These are phyloP conservation scores for Psilocybe sp. DNA, from an alignment of 768 basidiomycete species.

Conservation along the genomic window DNA sequence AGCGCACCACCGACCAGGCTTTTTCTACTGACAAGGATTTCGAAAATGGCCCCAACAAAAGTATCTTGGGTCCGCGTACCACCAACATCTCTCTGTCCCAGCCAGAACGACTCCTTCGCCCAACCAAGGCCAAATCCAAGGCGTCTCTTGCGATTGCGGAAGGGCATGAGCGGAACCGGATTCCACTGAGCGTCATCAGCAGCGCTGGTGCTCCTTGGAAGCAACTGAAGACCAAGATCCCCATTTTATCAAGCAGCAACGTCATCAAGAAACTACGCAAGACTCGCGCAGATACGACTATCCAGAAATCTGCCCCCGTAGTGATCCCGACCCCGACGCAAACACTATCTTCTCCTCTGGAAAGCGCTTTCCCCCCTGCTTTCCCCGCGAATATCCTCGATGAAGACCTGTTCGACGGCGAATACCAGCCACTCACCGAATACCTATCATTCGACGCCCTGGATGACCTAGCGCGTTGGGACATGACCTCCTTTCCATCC, in stretches of 20 bases:
- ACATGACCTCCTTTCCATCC: constrained; percentile 17
- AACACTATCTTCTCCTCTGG: neutral
- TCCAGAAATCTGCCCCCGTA: neutral
- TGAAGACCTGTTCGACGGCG: constrained; percentile 17
- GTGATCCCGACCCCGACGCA: too few species aligned
- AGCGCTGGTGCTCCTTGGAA: constrained; percentile 11
- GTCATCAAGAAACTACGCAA: neutral
- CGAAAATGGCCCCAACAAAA: constrained; percentile 10
- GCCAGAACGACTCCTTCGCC: constrained; percentile 2
- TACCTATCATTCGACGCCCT: constrained; percentile 17
- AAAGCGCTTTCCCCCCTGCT: constrained; percentile 2
- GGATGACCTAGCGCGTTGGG: constrained; percentile 24
- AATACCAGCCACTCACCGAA: constrained; percentile 13
- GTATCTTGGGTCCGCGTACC: constrained; percentile 11
- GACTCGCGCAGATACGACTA: neutral
- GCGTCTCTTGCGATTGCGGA: constrained; percentile 5
- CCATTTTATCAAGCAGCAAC: constrained; percentile 4
- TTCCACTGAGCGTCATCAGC: constrained; percentile 9
- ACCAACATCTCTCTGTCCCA: constrained; percentile 6
- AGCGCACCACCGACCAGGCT: constrained; percentile 12
- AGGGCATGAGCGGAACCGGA: constrained; percentile 5
- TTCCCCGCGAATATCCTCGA: constrained; percentile 14
- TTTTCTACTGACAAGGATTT: constrained; percentile 3
- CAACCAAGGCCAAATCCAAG: constrained; percentile 6
- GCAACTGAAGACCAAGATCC: constrained; percentile 5